phyloP scores from a whole-genome alignment of 2,329 filamentous ascomycete genomes.

The Claviceps pazoutovae region DNA sequence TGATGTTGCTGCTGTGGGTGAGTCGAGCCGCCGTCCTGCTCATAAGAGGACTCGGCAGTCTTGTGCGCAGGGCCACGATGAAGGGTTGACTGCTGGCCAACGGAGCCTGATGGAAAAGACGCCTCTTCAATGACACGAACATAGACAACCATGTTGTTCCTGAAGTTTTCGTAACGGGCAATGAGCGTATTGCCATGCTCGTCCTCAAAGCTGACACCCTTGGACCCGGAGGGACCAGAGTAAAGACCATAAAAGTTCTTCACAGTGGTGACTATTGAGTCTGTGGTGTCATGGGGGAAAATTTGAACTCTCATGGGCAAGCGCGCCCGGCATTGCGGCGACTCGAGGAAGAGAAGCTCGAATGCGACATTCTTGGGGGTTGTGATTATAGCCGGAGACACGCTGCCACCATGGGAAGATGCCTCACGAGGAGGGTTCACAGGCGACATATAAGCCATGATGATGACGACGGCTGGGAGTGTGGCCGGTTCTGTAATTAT shows the following conservation, averaged over 20 bases:
- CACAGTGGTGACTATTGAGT: conserved; percentile 94
- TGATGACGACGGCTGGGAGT: not conserved
- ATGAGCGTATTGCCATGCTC: conserved; percentile 80
- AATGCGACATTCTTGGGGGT: conserved; percentile 66
- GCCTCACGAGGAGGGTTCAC: conserved; percentile 21
- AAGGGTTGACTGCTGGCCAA: conserved; percentile 30
- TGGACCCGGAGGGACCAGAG: conserved; percentile 52
- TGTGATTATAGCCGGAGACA: conserved; percentile 32
- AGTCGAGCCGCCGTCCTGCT: conserved; percentile 33
- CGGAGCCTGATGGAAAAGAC: conserved; percentile 32
- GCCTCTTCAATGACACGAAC: conserved; percentile 66
- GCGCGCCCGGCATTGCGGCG: conserved; percentile 55
- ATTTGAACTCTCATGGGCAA: conserved; percentile 83
- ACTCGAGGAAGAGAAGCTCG: conserved; percentile 56
- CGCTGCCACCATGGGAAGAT: conserved; percentile 28
- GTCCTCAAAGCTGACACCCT: conserved; percentile 92
- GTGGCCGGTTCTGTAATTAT: not conserved
- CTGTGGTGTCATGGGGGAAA: conserved; percentile 87
- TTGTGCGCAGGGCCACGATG: conserved; percentile 32
- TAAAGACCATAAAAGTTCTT: conserved; percentile 99
- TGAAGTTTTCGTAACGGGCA: conserved; percentile 90
- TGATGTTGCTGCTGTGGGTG: conserved; percentile 20
- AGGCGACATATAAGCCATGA: conserved; percentile 35
- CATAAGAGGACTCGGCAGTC: conserved; percentile 32
- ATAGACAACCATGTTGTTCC: conserved; percentile 82